Evolutionary conservation across 768 basidiomycete species (phyloP), one percentile per base, ranked within the genome.

Genomic region (Suillus placidus): DNA sequence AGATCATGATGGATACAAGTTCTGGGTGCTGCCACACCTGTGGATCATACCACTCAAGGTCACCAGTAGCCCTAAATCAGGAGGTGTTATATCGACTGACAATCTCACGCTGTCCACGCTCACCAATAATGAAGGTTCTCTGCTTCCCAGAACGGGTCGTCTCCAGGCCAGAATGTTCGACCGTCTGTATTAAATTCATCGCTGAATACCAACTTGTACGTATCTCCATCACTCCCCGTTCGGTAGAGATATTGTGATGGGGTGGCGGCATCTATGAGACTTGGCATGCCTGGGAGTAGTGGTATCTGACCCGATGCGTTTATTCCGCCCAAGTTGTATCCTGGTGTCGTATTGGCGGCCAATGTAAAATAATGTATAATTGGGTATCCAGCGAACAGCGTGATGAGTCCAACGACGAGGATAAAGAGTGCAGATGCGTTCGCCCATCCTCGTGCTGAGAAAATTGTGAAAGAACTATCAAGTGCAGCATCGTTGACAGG

Each of bases 271-370:
- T 99, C 97, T 70, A 99, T 85, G 38, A 97, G 76, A 1, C 69
- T 76, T 0, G 88, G 90, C 65, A 95, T 76, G 64, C 86, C 84
- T 5, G 88, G 83, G 2, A 96, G 84, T 61, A 80, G 76, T 1
- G 96, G 94, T 38, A 98, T 88, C 78, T 98, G 96, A 2, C 97
- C 97, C 0, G 91, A 83, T 18, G 79, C 85, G 71, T 99, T 99
- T 70, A 93, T 89, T 7, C 75, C 75, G 23, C 95, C 96, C n/a
- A 96, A 81, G 74, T 96, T 96, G 78, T 88, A 95, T 12, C 91
- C 91, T 40, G 78, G 64, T 18, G 79, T 74, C 62, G 66, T 30
- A 20, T 60, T 56, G 62, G 42, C 14, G 73, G 65, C 20, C 73
- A 73, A 75, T 42, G 78, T 78, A 67, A 77, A 87, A 68, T 85